Evolutionary conservation across 1,139 yeast genomes (phyloP), one percentile per base, ranked within the genome.

Genomic region (Hyphopichia burtonii): DNA sequence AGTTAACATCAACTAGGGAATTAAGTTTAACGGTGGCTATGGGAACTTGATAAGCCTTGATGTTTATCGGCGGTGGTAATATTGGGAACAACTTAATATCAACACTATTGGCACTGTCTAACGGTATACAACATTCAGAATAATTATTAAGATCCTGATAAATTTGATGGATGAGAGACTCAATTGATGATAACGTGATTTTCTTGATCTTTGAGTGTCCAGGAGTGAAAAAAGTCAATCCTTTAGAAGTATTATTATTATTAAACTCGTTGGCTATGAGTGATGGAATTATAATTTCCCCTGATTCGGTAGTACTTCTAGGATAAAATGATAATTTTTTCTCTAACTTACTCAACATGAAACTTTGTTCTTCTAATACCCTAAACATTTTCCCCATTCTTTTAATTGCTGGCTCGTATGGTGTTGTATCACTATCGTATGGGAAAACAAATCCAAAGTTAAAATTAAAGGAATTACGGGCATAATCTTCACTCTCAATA

Each of bases 91-190:
- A 69, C 59, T 93, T 94, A 57, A 94, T 89, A 62, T 94, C 96
- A 30, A 93, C 88, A 2, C 94, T 84, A 58, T 88, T 93, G 20
- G 96, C 85, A 38, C 83, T 83, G 56, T 93, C 97, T 38, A 93
- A 79, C 0, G 98, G 96, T 25, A 94, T 91, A 61, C 91, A 80
- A 63, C 99, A 94, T 59, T 94, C 99, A 1, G 96, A 88, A 63
- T 90, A 93, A 57, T 87, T 89, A 64, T 93, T 94, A 53, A 94
- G 72, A 61, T 94, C 99, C 60, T 90, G 97, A 55, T 77, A 90
- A 16, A 94, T 79, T 58, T 94, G 97, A 58, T 89, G 90, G 30
- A 93, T 80, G 43, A 93, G 71, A 48, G 89, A 86, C 51, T 85
- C 88, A 39, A 93, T 81, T 2, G 90, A 83, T 9, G 82, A 73